These are phyloP conservation scores for Claviceps fusiformis DNA, from an alignment of 2,329 filamentous ascomycete genomes.

Conservation along the genomic window DNA sequence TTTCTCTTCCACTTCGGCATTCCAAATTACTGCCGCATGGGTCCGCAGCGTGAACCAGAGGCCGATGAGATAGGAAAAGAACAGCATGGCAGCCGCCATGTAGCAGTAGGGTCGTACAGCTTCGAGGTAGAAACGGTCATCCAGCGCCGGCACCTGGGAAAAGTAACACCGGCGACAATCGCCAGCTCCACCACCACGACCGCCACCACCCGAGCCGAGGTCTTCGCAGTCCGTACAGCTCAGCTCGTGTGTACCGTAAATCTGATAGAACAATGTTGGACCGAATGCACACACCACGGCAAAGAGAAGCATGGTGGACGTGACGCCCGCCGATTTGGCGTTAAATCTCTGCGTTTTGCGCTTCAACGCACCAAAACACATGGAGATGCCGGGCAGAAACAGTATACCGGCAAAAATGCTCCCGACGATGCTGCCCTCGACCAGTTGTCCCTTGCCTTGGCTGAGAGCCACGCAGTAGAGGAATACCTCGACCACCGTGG, in stretches of 20 bases:
- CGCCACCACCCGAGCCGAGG: constrained; percentile 19
- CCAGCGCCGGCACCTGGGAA: constrained; percentile 68
- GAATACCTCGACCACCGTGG: constrained; percentile 93
- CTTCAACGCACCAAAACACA: constrained; percentile 97
- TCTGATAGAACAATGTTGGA: constrained; percentile 94
- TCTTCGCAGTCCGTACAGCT: constrained; percentile 60
- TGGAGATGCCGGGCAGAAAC: constrained; percentile 86
- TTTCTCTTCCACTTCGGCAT: constrained; percentile 68
- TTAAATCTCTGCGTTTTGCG: constrained; percentile 98
- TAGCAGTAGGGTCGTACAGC: constrained; percentile 91
- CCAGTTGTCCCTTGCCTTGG: constrained; percentile 82
- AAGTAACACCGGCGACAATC: constrained; percentile 94
- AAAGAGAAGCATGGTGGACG: constrained; percentile 94
- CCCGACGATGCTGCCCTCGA: constrained; percentile 93
- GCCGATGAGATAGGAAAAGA: constrained; percentile 86
- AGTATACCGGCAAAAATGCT: constrained; percentile 96
- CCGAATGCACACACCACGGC: constrained; percentile 91
- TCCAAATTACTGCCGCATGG: constrained; percentile 96
- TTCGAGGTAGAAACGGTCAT: constrained; percentile 79
- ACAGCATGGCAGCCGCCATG: constrained; percentile 70
- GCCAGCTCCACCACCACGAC: constrained; percentile 27
- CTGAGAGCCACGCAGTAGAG: constrained; percentile 89
- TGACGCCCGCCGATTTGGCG: constrained; percentile 87
- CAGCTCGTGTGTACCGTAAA: constrained; percentile 93
- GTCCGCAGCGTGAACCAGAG: constrained; percentile 92